Evolutionary conservation across 2,329 filamentous ascomycete species (phyloP), one percentile per base, ranked within the genome.

Genomic region (Colletotrichum musicola): DNA sequence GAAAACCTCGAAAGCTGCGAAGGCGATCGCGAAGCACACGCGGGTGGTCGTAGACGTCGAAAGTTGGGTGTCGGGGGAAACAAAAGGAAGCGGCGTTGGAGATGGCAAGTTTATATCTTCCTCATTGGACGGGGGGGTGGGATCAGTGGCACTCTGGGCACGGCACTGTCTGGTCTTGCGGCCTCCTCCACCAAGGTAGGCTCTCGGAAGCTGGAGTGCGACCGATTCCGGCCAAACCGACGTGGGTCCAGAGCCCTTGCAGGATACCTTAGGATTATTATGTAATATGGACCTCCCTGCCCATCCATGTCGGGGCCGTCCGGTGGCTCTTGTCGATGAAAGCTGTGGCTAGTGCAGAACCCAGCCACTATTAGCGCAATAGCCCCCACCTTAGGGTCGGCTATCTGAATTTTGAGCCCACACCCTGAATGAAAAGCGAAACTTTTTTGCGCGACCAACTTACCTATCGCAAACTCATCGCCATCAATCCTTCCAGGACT

Each of bases 401-500:
- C 62, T 70, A 66, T 54, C 50, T 35, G 27, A 59, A 49, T 64
- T 68, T 62, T 40, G 40, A 57, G 64, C 68, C 70, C 70, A 69
- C 70, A 71, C 51, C 58, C 30, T 56, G 65, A 51, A 46, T 67
- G 57, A 71, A 69, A 71, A 71, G 51, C 47, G 61, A 75, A 75
- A 74, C 76, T 77, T 76, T 76, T 70, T 72, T 63, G 55, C 30
- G 64, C 65, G 22, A 2, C 47, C 35, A 73, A 71, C 67, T 60
- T 38, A 46, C 42, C 57, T 63, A 71, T 71, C 71, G 69, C 67
- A 62, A 65, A 42, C 65, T 72, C 70, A 62, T 47, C 66, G 60
- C 47, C 60, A 62, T 56, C 59, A 47, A 68, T 71, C 60, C 77
- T 79, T 77, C 78, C 79, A 89, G 93, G 92, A 97, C 94, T 93